Percentiles rank a stretch among this genome's conserved stretches.
Evolutionary conservation across 2,329 filamentous ascomycete species (phyloP).

Genomic region (Gremmenia infestans): DNA sequence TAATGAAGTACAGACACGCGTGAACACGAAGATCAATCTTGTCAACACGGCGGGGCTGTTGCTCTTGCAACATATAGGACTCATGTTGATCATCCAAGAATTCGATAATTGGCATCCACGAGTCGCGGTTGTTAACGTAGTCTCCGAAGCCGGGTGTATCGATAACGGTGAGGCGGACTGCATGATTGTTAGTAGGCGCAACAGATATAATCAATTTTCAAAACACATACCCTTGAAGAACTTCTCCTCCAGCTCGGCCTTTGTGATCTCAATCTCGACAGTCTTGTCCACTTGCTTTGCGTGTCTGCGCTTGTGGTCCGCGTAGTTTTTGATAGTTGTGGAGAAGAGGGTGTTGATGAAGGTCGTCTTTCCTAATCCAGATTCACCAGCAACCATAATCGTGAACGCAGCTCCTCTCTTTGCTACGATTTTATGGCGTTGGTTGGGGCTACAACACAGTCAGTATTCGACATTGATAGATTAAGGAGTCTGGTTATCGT

Average conservation of each 20-base stretch:
- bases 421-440: conserved; percentile 70
- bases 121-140: conserved; percentile 99
- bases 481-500: no score
- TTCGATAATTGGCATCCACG: conserved; percentile 99
- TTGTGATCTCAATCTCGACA: conserved; percentile 99
- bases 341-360: conserved; percentile 99
- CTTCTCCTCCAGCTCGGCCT: conserved; percentile 99
- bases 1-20: conserved; percentile 97
- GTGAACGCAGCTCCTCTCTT: conserved; percentile 96
- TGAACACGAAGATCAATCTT: conserved; percentile 99
- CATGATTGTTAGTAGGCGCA: conserved; percentile 17
- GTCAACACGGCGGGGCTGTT: conserved; percentile 94
- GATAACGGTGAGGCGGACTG: conserved; percentile 97
- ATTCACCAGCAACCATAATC: conserved; percentile 99
- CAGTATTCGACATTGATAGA: no score
- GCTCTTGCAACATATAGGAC: conserved; percentile 99
- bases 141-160: conserved; percentile 98
- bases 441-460: conserved; percentile 46
- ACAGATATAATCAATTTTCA: background rate
- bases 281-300: conserved; percentile 99
- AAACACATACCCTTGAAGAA: conserved; percentile 89
- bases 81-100: conserved; percentile 99
- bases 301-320: conserved; percentile 98
- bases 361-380: conserved; percentile 96
- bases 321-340: conserved; percentile 99